Conservation (phyloP, 2,329 filamentous ascomycete genomes). For the Sclerotinia glacialis region DNA sequence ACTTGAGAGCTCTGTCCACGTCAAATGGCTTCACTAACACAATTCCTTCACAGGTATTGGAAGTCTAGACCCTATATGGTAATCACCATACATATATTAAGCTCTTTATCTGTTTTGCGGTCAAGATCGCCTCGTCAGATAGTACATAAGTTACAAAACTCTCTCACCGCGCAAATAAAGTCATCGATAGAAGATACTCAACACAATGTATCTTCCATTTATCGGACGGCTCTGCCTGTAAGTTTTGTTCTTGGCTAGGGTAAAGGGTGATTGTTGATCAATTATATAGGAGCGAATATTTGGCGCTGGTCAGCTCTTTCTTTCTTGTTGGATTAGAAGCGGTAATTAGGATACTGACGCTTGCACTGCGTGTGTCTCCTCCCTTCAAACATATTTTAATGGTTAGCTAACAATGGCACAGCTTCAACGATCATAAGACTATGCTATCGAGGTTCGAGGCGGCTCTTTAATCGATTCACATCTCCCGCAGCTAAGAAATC, state of each 20-base stretch:
- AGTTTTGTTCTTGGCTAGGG: slow-evolving; percentile 23
- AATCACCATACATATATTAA: background rate
- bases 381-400: background rate
- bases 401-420: slow-evolving; percentile 39
- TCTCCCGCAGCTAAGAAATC: slow-evolving; percentile 67
- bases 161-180: slow-evolving; percentile 18
- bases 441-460: slow-evolving; percentile 78
- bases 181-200: slow-evolving; percentile 4
- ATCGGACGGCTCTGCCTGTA: slow-evolving; percentile 45
- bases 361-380: slow-evolving; percentile 71
- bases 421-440: slow-evolving; percentile 77
- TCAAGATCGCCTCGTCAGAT: background rate
- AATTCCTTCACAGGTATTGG: background rate
- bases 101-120: slow-evolving; percentile 13
- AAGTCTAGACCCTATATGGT: slow-evolving; percentile 6
- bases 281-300: slow-evolving; percentile 69
- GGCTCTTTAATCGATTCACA: slow-evolving; percentile 75
- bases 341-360: slow-evolving; percentile 78
- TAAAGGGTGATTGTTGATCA: slow-evolving; percentile 18
- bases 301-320: slow-evolving; percentile 81
- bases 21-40: slow-evolving; percentile 13
- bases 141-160: background rate
- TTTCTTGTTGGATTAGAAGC: slow-evolving; percentile 78
- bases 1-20: slow-evolving; percentile 17
- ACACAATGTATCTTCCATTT: slow-evolving; percentile 42